Percentiles rank a stretch among this genome's conserved stretches.
phyloP scores from a whole-genome alignment of 176 grass and related monocot species.

The Carex pumila region DNA sequence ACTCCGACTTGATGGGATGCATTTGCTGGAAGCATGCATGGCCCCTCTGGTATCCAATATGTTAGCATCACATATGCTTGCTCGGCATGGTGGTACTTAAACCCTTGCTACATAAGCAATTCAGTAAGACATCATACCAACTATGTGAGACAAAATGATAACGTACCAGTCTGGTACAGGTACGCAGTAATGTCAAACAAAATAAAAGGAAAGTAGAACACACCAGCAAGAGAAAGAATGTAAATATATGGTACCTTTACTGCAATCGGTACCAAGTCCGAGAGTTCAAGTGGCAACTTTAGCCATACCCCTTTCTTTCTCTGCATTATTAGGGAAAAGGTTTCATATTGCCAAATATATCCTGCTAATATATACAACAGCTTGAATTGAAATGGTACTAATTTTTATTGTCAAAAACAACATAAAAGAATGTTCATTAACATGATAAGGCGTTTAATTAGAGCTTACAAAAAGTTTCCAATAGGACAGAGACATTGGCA shows the following conservation, averaged over 20 bases:
- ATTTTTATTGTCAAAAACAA: conserved; percentile 2
- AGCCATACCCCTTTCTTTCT: conserved; percentile 97
- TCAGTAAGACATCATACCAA: background rate
- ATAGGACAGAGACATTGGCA: conserved; percentile 59
- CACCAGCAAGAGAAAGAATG: background rate
- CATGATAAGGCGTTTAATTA: background rate
- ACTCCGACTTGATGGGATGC: conserved; percentile 97
- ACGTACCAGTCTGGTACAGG: background rate
- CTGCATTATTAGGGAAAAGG: conserved; percentile 18
- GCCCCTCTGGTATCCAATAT: conserved; percentile 89
- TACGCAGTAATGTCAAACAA: background rate
- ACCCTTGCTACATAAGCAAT: conserved; percentile 49
- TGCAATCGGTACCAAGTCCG: conserved; percentile 71
- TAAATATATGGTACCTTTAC: conserved; percentile 47
- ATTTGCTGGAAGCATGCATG: conserved; percentile 82
- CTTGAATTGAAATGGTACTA: background rate
- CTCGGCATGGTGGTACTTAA: conserved; percentile 98
- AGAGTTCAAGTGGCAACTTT: conserved; percentile 53
- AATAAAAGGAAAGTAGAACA: background rate
- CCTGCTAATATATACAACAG: background rate
- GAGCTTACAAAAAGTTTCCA: conserved; percentile 60
- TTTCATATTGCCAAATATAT: background rate
- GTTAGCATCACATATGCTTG: conserved; percentile 91
- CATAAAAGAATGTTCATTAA: background rate
- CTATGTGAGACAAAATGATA: background rate